A percentile compares a stretch with the other conserved stretches of the same genome.
These are phyloP conservation scores for Cornus florida DNA, from an alignment of 148 eudicot genomes.

Conservation along the genomic window DNA sequence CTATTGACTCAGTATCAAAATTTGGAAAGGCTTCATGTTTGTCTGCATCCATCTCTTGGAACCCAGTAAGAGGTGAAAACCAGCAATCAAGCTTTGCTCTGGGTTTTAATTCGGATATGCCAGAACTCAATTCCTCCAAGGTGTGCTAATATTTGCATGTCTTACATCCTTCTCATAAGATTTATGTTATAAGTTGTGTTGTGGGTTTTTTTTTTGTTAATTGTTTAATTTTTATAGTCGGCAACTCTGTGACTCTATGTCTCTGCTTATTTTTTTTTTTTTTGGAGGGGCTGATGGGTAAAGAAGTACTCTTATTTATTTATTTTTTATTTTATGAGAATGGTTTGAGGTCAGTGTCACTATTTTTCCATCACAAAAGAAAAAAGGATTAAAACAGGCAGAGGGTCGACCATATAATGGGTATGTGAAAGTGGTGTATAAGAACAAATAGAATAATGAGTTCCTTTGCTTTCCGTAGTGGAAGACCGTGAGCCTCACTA, in stretches of 20 bases:
- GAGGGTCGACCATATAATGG: too few relatives aligned
- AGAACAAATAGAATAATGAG: neutral
- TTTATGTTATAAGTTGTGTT: neutral
- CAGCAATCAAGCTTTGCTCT: slow-evolving; percentile 82
- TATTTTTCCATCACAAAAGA: too few relatives aligned
- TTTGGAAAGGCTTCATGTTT: slow-evolving; percentile 59
- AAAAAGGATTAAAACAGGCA: too few relatives aligned
- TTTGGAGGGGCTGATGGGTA: too few relatives aligned
- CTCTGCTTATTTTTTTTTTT: too few relatives aligned
- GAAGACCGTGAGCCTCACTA: neutral
- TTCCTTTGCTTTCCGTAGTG: neutral
- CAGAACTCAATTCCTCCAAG: slow-evolving; percentile 76
- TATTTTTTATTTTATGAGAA: too few relatives aligned
- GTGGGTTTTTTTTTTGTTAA: too few relatives aligned
- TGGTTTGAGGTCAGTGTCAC: too few relatives aligned
- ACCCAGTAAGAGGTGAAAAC: slow-evolving; percentile 64
- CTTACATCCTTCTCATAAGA: neutral
- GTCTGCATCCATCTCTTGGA: slow-evolving; percentile 92
- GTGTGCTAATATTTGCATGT: slow-evolving; percentile 27
- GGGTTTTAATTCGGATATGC: slow-evolving; percentile 72
- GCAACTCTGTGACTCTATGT: too few relatives aligned
- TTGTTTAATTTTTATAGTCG: too few relatives aligned
- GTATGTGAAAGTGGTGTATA: neutral
- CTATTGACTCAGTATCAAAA: slow-evolving; percentile 75
- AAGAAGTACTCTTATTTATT: too few relatives aligned